Evolutionary conservation across 2,329 filamentous ascomycete species (phyloP).

Genomic region (Lecanicillium sp.): DNA sequence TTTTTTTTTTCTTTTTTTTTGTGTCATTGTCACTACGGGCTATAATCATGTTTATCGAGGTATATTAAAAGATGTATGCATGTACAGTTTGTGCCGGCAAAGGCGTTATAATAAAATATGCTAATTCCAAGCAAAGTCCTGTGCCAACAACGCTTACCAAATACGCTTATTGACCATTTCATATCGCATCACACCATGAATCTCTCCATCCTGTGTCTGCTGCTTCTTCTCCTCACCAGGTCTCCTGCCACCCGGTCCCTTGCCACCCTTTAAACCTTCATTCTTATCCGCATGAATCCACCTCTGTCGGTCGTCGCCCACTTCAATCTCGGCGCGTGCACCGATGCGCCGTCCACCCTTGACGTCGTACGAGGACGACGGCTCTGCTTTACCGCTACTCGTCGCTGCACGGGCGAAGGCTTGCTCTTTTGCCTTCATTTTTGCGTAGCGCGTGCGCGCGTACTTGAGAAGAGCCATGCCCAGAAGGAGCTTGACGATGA

Average conservation of each 20-base stretch:
- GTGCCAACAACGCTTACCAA: conserved; percentile 67
- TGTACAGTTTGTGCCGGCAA: too few relatives aligned
- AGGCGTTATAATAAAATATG: too few relatives aligned
- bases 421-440: conserved; percentile 67
- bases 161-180: conserved; percentile 96
- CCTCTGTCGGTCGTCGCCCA: conserved; percentile 76
- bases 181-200: conserved; percentile 69
- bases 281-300: conserved; percentile 84
- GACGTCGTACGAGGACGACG: conserved; percentile 53
- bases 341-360: conserved; percentile 69
- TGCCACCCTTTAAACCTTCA: conserved; percentile 54
- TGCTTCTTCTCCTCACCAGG: conserved; percentile 36
- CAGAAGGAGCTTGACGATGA: conserved; percentile 76
- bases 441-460: conserved; percentile 66
- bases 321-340: conserved; percentile 76
- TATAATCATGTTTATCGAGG: too few relatives aligned
- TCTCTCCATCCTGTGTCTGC: conserved; percentile 35
- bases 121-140: too few relatives aligned
- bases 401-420: conserved; percentile 29
- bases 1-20: too few relatives aligned
- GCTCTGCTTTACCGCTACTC: conserved; percentile 37
- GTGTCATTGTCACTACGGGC: too few relatives aligned
- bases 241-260: conserved; percentile 46
- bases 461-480: conserved; percentile 82
- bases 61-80: too few relatives aligned